Evolutionary conservation across 2,329 filamentous ascomycete genomes (phyloP).

Genomic region (Hypoxylon sp.): DNA sequence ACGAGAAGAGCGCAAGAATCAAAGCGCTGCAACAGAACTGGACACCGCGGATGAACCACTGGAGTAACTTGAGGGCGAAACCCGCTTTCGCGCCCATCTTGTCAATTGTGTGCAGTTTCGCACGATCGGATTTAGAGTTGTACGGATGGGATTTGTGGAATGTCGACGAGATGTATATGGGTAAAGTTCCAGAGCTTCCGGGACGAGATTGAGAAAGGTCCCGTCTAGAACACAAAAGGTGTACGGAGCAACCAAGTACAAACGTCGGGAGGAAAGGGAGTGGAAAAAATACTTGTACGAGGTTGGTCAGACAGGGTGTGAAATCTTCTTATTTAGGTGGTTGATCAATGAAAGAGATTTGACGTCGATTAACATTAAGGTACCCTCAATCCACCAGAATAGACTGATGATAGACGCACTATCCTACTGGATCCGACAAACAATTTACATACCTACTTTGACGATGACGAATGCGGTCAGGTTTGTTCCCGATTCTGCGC

Average conservation of each 20-base stretch:
- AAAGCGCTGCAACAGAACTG: conserved; percentile 81
- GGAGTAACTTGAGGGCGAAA: conserved; percentile 75
- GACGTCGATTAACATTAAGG: conserved; percentile 29
- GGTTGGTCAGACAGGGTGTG: conserved; percentile 28
- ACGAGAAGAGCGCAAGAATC: conserved; percentile 84
- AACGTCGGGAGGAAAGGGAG: conserved; percentile 16
- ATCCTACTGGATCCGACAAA: conserved; percentile 21
- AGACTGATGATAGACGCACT: conserved; percentile 23
- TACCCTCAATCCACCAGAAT: conserved; percentile 3
- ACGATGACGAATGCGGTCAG: conserved; percentile 44
- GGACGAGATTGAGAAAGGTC: conserved; percentile 10
- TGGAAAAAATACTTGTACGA: conserved; percentile 17
- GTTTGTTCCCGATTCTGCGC: conserved; percentile 23
- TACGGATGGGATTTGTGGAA: conserved; percentile 28
- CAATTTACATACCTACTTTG: background rate
- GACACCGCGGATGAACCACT: conserved; percentile 80
- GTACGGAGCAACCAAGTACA: conserved; percentile 23
- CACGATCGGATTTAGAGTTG: conserved; percentile 25
- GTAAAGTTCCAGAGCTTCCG: conserved; percentile 26
- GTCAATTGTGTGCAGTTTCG: conserved; percentile 32
- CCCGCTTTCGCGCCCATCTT: conserved; percentile 72
- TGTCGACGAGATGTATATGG: conserved; percentile 16
- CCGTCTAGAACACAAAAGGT: conserved; percentile 13
- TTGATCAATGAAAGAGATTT: conserved; percentile 42
- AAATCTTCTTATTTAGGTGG: conserved; percentile 24